Percentiles rank a stretch among this genome's conserved stretches.
These are phyloP conservation scores for Capsella rubella DNA, from an alignment of 441 rosid genomes.

Conservation along the genomic window DNA sequence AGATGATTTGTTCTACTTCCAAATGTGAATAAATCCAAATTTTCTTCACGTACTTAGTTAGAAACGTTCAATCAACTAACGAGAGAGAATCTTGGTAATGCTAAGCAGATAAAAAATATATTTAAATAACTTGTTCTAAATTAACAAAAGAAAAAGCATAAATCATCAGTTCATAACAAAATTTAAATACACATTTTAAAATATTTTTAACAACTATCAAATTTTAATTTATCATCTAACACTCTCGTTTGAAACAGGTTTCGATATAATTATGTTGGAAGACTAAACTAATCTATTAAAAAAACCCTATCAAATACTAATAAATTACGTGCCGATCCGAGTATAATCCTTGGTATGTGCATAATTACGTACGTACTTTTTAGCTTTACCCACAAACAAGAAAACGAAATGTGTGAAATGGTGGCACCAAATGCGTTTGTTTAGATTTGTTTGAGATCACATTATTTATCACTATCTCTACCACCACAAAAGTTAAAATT, in stretches of 20 bases:
- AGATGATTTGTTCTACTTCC: constrained; percentile 6
- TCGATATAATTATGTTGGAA: neutral
- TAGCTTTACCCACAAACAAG: constrained; percentile 11
- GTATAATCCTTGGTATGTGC: neutral
- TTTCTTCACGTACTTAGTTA: constrained; percentile 20
- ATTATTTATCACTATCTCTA: constrained; percentile 28
- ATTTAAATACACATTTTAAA: neutral
- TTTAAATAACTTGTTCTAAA: neutral
- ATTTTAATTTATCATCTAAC: neutral
- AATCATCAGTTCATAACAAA: neutral
- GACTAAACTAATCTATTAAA: neutral
- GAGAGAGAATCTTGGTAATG: constrained; percentile 28
- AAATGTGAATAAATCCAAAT: constrained; percentile 27
- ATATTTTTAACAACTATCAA: no score
- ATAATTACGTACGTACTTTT: constrained; percentile 9
- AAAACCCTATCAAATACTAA: neutral
- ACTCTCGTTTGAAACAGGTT: neutral
- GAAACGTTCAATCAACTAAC: constrained; percentile 27
- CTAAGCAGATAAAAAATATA: constrained; percentile 21
- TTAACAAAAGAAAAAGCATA: no score
- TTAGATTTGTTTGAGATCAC: constrained; percentile 37
- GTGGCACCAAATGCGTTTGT: constrained; percentile 32
- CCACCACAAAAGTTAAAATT: constrained; percentile 23
- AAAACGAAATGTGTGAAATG: constrained; percentile 13
- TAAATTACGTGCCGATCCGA: neutral